Evolutionary conservation across 352 stramenopile genomes (phyloP), one percentile per base, ranked within the genome.

Genomic region (Phytophthora melonis): DNA sequence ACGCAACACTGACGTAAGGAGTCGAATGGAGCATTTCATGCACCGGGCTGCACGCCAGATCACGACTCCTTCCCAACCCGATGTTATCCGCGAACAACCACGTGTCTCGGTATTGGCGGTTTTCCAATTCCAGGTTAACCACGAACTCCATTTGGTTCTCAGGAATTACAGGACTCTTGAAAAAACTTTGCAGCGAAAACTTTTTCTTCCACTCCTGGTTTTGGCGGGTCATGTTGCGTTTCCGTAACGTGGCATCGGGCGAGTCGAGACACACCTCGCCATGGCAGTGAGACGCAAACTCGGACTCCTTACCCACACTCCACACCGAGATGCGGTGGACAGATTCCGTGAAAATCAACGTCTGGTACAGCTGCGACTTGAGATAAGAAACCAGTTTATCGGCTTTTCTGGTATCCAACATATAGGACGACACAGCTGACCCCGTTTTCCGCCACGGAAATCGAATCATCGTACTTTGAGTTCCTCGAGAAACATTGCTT

Each of bases 151-250:
- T 63, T 75, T 90, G 79, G 47, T 83, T 91, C 65, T 92, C 84
- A 27, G 84, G 87, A 0, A 74, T 83, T 9, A 89, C 71, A 8
- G 77, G 71, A 19, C 70, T 84, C 56, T 91, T 93, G 67, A 94
- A 94, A 66, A 94, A 92, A 62, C 84, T 92, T 27, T 92, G 86
- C 8, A 94, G 72, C 1, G 72, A 89, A 36, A 92, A 93, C 54
- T 91, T 92, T 45, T 90, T 92, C 68, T 90, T 91, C 88, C 88
- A 95, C 34, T 95, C 86, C 25, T 78, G 76, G 58, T 86, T 92
- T 55, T 74, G 67, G 0, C 77, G 76, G 13, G 84, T 90, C 50
- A 66, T 68, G 25, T 82, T 90, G 5, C 83, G 78, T 36, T 75
- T 74, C 8, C 67, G 75, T n/a, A 95, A 63, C 2, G 83, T 89